Base-by-base conservation (phyloP, 352 stramenopile species). In the Globisporangium recalcitrans region DNA sequence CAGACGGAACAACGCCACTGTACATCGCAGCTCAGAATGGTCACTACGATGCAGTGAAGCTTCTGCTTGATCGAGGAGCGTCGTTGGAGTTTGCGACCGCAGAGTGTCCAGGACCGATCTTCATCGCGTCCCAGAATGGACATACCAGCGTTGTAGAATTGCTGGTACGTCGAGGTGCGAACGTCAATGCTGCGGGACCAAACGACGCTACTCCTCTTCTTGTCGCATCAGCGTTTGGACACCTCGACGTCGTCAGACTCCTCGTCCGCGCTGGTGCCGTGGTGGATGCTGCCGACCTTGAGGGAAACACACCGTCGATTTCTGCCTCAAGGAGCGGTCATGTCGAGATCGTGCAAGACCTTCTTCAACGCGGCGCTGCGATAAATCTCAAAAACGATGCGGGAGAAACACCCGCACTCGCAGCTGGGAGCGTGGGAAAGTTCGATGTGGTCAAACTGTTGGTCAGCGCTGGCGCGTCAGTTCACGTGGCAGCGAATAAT, bases 41-140 rank as follows among this genome's bases (percentile, higher is more conserved):
- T 1, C 55, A 61, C 19, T 29, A 40, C 5, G 4, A 10, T 3
- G 55, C 53, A 10, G 55, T 44, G 2, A 53, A 61, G 27, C 21
- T 53, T 27, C 14, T 61, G 9, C 55, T 61, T 21, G 40, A 53
- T 16, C 55, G 36, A 52, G 26, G 55, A 26, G 40, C 55, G 42
- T 53, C 55, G 14, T 3, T 61, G 16, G 40, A 61, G 19, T 31
- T 29, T 38, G 55, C 40, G 24, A 24, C 36, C 13, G 6, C 21
- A 6, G 27, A 27, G 3, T 53, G n/a, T 14, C 40, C 24, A 24
- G 38, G 26, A 32, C 27, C 40, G 24, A 34, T 53, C 22, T 53
- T 27, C n/a, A 61, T 46, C 40, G 55, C 55, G 7, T 36, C 24
- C 3, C 55, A 61, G 38, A 61, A 51, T 44, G 55, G 55, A 31